A percentile compares a stretch with the other conserved stretches of the same genome.
phyloP scores from a whole-genome alignment of 202 grass and related monocot genomes.

The Schoenoplectus triqueter region DNA sequence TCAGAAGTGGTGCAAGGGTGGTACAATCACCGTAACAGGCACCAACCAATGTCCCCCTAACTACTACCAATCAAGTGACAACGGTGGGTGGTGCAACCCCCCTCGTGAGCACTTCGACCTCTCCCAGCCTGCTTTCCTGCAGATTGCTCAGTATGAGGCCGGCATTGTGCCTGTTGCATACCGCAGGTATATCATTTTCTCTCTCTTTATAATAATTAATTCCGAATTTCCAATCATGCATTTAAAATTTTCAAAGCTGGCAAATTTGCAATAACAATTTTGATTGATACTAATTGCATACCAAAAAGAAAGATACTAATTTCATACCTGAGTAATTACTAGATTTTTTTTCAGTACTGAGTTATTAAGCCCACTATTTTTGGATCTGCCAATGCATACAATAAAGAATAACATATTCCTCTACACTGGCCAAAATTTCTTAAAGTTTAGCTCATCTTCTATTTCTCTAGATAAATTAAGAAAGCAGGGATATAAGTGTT shows the following conservation, averaged over 20 bases:
- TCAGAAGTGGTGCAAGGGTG: conserved; percentile 56
- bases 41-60: conserved; percentile 75
- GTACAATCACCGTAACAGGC: conserved; percentile 51
- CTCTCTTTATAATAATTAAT: not conserved
- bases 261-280: not conserved
- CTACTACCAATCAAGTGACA: conserved; percentile 46
- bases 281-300: no score
- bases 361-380: not conserved
- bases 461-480: no score
- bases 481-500: no score
- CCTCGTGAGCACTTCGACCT: conserved; percentile 79
- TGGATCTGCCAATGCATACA: not conserved
- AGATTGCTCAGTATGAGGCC: conserved; percentile 77
- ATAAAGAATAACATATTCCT: not conserved
- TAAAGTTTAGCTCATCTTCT: not conserved
- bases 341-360: not conserved
- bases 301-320: no score
- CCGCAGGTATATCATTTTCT: conserved; percentile 35
- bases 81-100: conserved; percentile 85
- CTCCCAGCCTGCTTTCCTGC: conserved; percentile 68
- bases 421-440: not conserved
- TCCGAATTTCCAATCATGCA: not conserved
- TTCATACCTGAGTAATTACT: not conserved
- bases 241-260: not conserved
- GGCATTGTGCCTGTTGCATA: conserved; percentile 71